These are phyloP conservation scores for Chenopodium berlandieri DNA, from an alignment of 148 eudicot species.

Conservation along the genomic window DNA sequence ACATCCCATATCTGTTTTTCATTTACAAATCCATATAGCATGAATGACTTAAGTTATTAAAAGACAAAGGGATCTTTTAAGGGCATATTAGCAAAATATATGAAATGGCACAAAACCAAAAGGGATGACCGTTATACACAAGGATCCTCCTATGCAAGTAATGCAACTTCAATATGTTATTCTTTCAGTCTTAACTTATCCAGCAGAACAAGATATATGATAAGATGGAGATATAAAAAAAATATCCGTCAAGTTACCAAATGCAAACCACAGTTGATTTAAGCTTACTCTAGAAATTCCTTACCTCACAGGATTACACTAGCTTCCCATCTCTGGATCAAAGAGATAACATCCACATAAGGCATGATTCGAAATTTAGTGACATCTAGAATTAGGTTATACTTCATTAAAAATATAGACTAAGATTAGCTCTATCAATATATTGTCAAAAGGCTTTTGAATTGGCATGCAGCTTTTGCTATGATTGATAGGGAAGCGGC, in stretches of 20 bases:
- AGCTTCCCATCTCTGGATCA: no score
- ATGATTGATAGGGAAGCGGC: neutral
- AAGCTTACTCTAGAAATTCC: no score
- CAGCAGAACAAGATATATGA: no score
- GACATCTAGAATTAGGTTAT: no score
- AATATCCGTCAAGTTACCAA: neutral
- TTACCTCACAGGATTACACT: no score
- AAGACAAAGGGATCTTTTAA: neutral
- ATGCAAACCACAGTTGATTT: neutral
- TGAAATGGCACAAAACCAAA: neutral
- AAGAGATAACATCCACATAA: no score
- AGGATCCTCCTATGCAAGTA: neutral
- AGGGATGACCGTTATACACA: neutral
- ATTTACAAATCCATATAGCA: neutral
- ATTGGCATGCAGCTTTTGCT: neutral
- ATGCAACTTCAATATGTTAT: neutral
- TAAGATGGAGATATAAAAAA: no score
- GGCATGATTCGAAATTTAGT: no score
- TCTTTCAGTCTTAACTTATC: no score
- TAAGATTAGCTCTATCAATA: neutral
- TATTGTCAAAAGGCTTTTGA: neutral
- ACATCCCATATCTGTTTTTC: neutral
- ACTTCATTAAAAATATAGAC: neutral
- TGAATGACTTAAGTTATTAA: neutral
- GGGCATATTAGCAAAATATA: neutral